Percentiles rank a stretch among this genome's conserved stretches.
Evolutionary conservation across 805 yeast species (phyloP).

Genomic region (Wickerhamiella azyma): DNA sequence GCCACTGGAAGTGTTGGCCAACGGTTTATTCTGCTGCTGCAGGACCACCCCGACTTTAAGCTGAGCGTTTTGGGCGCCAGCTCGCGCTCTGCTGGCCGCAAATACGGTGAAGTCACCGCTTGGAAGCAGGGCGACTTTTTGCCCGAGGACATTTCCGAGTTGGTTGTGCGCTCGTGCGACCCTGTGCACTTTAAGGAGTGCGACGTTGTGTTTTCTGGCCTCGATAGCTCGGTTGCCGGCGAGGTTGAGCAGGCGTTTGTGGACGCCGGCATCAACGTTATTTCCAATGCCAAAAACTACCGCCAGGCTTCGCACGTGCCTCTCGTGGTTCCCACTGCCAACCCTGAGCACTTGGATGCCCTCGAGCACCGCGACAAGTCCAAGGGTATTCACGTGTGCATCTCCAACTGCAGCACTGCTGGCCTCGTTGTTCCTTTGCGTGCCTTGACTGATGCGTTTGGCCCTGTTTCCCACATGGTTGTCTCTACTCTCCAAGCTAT

Average conservation of each 20-base stretch:
- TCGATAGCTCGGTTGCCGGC: conserved; percentile 89
- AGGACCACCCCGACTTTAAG: conserved; percentile 83
- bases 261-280: conserved; percentile 66
- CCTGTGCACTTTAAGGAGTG: conserved; percentile 70
- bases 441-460: conserved; percentile 81
- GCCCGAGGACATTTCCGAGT: conserved; percentile 50
- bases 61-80: conserved; percentile 83
- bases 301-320: conserved; percentile 83
- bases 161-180: conserved; percentile 66
- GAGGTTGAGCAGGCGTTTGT: conserved; percentile 75
- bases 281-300: conserved; percentile 94
- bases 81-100: conserved; percentile 81
- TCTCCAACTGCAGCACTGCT: conserved; percentile 96
- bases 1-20: conserved; percentile 99
- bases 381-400: conserved; percentile 76
- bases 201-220: conserved; percentile 88
- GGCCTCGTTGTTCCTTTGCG: conserved; percentile 93
- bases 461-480: conserved; percentile 77
- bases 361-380: conserved; percentile 37
- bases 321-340: conserved; percentile 85
- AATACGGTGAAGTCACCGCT: conserved; percentile 68
- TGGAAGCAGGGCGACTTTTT: conserved; percentile 88
- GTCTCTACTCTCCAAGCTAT: conserved; percentile 93
- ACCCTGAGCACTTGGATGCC: conserved; percentile 77
- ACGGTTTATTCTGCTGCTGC: conserved; percentile 72